phyloP scores from a whole-genome alignment of 257 asterid genomes.

The Mitragyna speciosa region DNA sequence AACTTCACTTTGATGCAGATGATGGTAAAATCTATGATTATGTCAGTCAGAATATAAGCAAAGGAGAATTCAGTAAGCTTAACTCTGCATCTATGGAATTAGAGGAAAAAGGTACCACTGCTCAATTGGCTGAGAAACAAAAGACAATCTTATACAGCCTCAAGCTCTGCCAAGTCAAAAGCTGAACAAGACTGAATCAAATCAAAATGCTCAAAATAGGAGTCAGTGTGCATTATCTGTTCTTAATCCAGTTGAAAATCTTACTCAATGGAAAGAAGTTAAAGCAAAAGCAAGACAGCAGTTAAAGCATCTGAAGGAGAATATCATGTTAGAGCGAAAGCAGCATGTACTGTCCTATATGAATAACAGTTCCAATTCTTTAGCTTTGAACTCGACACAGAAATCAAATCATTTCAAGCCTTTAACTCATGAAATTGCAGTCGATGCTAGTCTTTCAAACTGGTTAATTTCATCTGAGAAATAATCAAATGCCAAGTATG shows the following conservation, averaged over 20 bases:
- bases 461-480: slow-evolving; percentile 38
- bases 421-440: slow-evolving; percentile 28
- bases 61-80: slow-evolving; percentile 4
- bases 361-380: slow-evolving; percentile 16
- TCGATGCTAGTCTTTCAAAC: slow-evolving; percentile 59
- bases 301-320: slow-evolving; percentile 45
- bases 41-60: neutral
- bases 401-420: neutral
- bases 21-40: slow-evolving; percentile 26
- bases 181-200: slow-evolving; percentile 21
- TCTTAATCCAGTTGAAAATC: slow-evolving; percentile 74
- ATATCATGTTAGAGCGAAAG: slow-evolving; percentile 22
- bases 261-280: slow-evolving; percentile 64
- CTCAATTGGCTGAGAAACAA: slow-evolving; percentile 10
- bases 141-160: slow-evolving; percentile 1
- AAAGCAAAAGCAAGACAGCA: slow-evolving; percentile 44
- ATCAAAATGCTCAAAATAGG: slow-evolving; percentile 23
- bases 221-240: slow-evolving; percentile 35
- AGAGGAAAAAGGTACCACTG: slow-evolving; percentile 12
- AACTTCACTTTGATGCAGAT: slow-evolving; percentile 34
- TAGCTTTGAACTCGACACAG: slow-evolving; percentile 7
- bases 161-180: slow-evolving; percentile 13
- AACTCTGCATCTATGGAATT: slow-evolving; percentile 16
- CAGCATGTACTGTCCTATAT: slow-evolving; percentile 15
- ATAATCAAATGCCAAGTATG: neutral